Percentiles rank a stretch among this genome's conserved stretches.
These are phyloP conservation scores for Didymella keratinophila DNA, from an alignment of 2,329 filamentous ascomycete species.

Conservation along the genomic window DNA sequence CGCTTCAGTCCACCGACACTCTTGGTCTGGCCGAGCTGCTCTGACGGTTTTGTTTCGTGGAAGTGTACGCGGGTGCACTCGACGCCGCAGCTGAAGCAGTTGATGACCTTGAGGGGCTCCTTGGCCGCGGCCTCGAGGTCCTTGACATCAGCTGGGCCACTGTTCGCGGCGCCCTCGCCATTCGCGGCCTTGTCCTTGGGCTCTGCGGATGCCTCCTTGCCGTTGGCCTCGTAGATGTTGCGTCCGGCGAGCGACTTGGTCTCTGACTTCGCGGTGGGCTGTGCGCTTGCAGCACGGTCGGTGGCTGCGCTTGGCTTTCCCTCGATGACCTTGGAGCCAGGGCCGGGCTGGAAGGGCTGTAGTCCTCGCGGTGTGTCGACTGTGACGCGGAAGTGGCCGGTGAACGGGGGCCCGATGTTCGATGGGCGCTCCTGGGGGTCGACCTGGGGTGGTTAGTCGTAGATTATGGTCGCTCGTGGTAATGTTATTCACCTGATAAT, in stretches of 20 bases:
- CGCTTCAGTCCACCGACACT: conserved; percentile 70
- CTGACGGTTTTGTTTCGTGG: conserved; percentile 70
- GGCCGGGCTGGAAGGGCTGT: conserved; percentile 91
- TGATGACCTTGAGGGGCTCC: conserved; percentile 71
- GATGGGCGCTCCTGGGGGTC: conserved; percentile 95
- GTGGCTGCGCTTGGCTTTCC: conserved; percentile 72
- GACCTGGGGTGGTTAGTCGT: conserved; percentile 66
- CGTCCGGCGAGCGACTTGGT: conserved; percentile 91
- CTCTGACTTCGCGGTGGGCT: conserved; percentile 75
- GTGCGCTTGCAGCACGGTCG: conserved; percentile 72
- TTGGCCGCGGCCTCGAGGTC: conserved; percentile 69
- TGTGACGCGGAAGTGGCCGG: conserved; percentile 94
- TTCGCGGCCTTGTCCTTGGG: conserved; percentile 66
- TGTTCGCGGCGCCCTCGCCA: conserved; percentile 74
- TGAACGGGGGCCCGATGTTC: conserved; percentile 94
- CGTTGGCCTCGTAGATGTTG: conserved; percentile 93
- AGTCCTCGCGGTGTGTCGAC: conserved; percentile 94
- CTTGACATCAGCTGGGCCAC: conserved; percentile 66
- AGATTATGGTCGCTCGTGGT: too few species aligned
- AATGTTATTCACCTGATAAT: conserved; percentile 78
- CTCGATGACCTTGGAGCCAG: conserved; percentile 69
- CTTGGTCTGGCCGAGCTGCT: conserved; percentile 59
- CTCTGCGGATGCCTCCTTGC: conserved; percentile 79
- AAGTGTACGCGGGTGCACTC: conserved; percentile 81
- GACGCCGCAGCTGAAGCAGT: conserved; percentile 90